These are phyloP conservation scores for Tetrahymena thermophila DNA, from an alignment of 73 alveolate species.

Conservation along the genomic window DNA sequence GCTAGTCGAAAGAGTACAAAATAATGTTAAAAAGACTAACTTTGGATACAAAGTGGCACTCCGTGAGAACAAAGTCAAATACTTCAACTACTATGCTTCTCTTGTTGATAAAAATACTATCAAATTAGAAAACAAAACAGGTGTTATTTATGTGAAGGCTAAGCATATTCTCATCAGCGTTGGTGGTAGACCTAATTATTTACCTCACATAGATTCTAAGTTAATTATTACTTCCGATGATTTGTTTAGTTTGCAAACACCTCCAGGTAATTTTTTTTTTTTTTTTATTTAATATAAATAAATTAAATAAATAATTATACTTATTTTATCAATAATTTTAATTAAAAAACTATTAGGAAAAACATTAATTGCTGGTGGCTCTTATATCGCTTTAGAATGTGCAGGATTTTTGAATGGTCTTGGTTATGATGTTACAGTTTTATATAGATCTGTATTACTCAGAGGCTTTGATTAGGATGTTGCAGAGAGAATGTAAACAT, in stretches of 20 bases:
- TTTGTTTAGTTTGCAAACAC: slow-evolving; percentile 63
- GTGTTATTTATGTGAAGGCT: slow-evolving; percentile 43
- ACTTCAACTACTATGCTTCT: slow-evolving; percentile 71
- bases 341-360: slow-evolving; percentile 9
- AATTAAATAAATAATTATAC: background rate
- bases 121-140: slow-evolving; percentile 51
- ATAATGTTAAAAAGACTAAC: slow-evolving; percentile 58
- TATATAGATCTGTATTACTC: slow-evolving; percentile 91
- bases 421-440: slow-evolving; percentile 79
- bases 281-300: background rate
- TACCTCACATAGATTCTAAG: slow-evolving; percentile 54
- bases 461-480: slow-evolving; percentile 96
- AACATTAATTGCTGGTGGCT: slow-evolving; percentile 87
- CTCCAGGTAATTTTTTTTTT: slow-evolving; percentile 63
- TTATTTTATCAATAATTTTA: background rate
- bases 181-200: slow-evolving; percentile 68
- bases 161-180: slow-evolving; percentile 62
- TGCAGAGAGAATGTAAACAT: slow-evolving; percentile 80
- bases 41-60: slow-evolving; percentile 72
- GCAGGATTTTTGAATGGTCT: slow-evolving; percentile 79
- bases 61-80: slow-evolving; percentile 56
- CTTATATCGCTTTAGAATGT: slow-evolving; percentile 91
- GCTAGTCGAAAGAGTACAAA: slow-evolving; percentile 58
- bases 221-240: slow-evolving; percentile 81
- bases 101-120: slow-evolving; percentile 74